Conservation (phyloP, 768 basidiomycete genomes). For the Rhizopogon roseolus region DNA sequence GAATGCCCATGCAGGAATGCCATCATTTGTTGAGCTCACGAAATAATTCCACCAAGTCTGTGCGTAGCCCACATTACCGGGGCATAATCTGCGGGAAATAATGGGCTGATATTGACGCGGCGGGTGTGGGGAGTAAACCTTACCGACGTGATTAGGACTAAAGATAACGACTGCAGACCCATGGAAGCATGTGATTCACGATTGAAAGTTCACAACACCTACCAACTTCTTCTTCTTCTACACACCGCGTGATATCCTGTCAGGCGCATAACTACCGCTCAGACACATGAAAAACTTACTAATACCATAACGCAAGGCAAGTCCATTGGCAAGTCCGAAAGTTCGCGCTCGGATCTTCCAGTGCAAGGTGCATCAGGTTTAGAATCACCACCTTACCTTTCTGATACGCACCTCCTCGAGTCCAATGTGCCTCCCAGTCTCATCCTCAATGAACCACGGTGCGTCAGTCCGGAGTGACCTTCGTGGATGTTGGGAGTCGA, state of each 20-base stretch:
- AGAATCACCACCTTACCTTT: not conserved
- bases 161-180: slow-evolving; percentile 48
- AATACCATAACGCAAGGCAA: slow-evolving; percentile 45
- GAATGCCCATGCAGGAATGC: not conserved
- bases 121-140: slow-evolving; percentile 7
- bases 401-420: slow-evolving; percentile 43
- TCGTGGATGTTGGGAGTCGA: slow-evolving; percentile 38
- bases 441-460: slow-evolving; percentile 60
- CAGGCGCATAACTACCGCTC: not conserved
- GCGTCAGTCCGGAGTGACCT: slow-evolving; percentile 38
- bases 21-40: slow-evolving; percentile 32
- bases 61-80: slow-evolving; percentile 57
- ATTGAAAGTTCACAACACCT: slow-evolving; percentile 11
- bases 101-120: slow-evolving; percentile 1
- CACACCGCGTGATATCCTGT: not conserved
- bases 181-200: not conserved
- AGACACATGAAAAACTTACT: slow-evolving; percentile 24
- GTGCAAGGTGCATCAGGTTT: not conserved
- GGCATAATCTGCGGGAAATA: slow-evolving; percentile 43
- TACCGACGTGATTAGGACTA: slow-evolving; percentile 62
- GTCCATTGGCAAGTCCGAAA: slow-evolving; percentile 48
- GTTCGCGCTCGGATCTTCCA: slow-evolving; percentile 38
- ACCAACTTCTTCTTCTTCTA: slow-evolving; percentile 54
- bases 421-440: slow-evolving; percentile 38
- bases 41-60: slow-evolving; percentile 51